A percentile compares a stretch with the other conserved stretches of the same genome.
These are phyloP conservation scores for Pholiota molesta DNA, from an alignment of 768 basidiomycete species.

Conservation along the genomic window DNA sequence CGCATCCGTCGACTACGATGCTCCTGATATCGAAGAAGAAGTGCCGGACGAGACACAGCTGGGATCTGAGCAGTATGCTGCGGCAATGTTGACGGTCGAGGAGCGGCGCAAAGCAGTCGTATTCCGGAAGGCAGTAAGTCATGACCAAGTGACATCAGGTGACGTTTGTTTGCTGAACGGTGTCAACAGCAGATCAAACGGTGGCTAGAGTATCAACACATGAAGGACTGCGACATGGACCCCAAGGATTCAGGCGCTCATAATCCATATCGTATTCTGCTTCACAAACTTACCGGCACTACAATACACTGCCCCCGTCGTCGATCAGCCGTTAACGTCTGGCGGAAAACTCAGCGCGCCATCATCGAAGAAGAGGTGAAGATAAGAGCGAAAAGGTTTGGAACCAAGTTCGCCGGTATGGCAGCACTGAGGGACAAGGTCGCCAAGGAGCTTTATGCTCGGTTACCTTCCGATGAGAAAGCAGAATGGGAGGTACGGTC, in stretches of 20 bases:
- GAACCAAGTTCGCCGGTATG: neutral
- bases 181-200: neutral
- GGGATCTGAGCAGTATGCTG: neutral
- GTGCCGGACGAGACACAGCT: neutral
- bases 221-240: neutral
- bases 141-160: neutral
- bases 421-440: neutral
- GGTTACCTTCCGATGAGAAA: neutral
- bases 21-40: neutral
- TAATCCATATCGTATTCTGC: neutral
- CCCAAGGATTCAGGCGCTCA: neutral
- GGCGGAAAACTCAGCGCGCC: neutral
- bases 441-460: neutral
- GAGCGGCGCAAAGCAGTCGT: neutral
- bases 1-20: neutral
- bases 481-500: neutral
- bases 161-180: neutral
- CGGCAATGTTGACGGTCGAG: neutral
- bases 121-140: neutral
- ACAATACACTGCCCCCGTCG: neutral
- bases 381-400: neutral
- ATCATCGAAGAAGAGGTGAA: neutral
- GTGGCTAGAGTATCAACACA: neutral
- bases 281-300: neutral
- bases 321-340: neutral